Evolutionary conservation across 768 basidiomycete species (phyloP).

Genomic region (Phaffia australis): DNA sequence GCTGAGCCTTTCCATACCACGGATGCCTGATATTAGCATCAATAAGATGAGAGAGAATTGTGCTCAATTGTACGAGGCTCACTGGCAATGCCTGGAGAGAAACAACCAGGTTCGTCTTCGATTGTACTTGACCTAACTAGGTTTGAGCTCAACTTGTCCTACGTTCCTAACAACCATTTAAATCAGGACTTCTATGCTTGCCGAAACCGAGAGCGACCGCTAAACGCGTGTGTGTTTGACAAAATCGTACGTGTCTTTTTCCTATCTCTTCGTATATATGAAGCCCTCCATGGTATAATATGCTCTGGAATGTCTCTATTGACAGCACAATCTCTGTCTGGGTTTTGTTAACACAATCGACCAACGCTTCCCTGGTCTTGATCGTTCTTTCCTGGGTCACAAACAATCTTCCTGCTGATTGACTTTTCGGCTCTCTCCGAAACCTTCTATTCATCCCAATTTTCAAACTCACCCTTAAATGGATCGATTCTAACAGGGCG

Average conservation of each 20-base stretch:
- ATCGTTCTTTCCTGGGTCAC: too few species aligned
- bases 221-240: slow-evolving; percentile 92
- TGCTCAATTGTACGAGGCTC: slow-evolving; percentile 68
- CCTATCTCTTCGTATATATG: neutral
- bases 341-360: neutral
- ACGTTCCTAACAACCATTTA: neutral
- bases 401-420: neutral
- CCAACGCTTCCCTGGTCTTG: neutral
- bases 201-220: slow-evolving; percentile 70
- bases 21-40: slow-evolving; percentile 49
- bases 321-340: neutral
- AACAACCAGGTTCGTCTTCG: slow-evolving; percentile 74
- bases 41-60: slow-evolving; percentile 89
- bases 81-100: slow-evolving; percentile 87
- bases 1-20: neutral
- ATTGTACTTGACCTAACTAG: neutral
- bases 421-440: neutral
- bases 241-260: slow-evolving; percentile 60
- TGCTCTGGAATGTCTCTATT: too few species aligned
- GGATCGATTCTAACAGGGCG: neutral
- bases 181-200: slow-evolving; percentile 75
- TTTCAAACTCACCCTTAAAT: too few species aligned
- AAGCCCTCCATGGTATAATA: too few species aligned
- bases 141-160: neutral
- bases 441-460: neutral